Evolutionary conservation across 352 stramenopile species (phyloP).

Genomic region (Phytophthora crassamura): DNA sequence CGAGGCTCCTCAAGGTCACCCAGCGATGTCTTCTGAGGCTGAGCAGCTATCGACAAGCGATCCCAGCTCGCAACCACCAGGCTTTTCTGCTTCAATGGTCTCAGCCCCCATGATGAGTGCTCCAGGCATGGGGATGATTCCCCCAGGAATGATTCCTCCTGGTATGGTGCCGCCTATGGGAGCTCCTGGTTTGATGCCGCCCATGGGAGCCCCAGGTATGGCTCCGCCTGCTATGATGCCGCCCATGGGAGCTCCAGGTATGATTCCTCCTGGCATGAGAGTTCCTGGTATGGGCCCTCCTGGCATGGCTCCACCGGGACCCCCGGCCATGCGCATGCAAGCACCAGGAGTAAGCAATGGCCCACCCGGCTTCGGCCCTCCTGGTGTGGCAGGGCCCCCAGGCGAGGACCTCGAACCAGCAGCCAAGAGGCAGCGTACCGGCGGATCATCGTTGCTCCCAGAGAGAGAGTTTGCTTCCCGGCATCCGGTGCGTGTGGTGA

Average conservation of each 20-base stretch:
- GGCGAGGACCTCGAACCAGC: slow-evolving; percentile 56
- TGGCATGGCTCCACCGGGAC: slow-evolving; percentile 18
- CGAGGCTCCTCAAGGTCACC: slow-evolving; percentile 12
- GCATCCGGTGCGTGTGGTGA: slow-evolving; percentile 62
- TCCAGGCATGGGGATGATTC: slow-evolving; percentile 25
- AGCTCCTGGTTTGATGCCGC: slow-evolving; percentile 6
- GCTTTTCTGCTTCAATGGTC: slow-evolving; percentile 22
- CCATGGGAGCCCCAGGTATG: slow-evolving; percentile 37
- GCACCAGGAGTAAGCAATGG: slow-evolving; percentile 23
- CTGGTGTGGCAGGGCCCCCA: slow-evolving; percentile 41
- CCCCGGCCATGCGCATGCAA: slow-evolving; percentile 27
- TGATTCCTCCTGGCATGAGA: slow-evolving; percentile 16
- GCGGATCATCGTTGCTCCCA: slow-evolving; percentile 65
- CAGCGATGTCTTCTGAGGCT: slow-evolving; percentile 17
- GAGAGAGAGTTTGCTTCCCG: slow-evolving; percentile 81
- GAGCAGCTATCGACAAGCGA: slow-evolving; percentile 18
- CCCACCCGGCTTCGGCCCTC: slow-evolving; percentile 47
- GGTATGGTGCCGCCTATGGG: slow-evolving; percentile 40
- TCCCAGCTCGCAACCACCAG: slow-evolving; percentile 17
- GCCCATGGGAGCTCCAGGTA: slow-evolving; percentile 37
- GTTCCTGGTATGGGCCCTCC: slow-evolving; percentile 11
- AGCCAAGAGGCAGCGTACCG: slow-evolving; percentile 76
- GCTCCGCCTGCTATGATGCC: slow-evolving; percentile 32
- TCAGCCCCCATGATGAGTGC: slow-evolving; percentile 27
- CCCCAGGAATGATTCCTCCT: slow-evolving; percentile 20